phyloP scores from a whole-genome alignment of 2,329 filamentous ascomycete genomes.

The Fusarium humuli region DNA sequence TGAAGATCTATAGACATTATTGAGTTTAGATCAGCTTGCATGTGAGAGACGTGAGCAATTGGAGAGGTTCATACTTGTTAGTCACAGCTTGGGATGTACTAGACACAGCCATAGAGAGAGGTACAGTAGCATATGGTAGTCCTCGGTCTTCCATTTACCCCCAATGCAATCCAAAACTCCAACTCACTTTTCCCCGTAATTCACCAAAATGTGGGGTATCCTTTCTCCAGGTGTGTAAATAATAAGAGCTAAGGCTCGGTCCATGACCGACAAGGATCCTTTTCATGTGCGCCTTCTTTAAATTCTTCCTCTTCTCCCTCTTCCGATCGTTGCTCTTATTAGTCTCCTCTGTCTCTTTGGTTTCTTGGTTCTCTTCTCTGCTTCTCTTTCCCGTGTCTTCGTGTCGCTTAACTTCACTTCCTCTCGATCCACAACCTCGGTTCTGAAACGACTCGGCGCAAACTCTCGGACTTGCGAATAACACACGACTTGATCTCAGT shows the following conservation, averaged over 20 bases:
- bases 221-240: constrained; percentile 37
- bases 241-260: constrained; percentile 26
- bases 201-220: constrained; percentile 33
- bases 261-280: constrained; percentile 25
- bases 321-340: constrained; percentile 14
- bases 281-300: constrained; percentile 30
- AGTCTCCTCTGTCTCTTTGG: background rate
- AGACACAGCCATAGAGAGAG: background rate
- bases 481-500: background rate
- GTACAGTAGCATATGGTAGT: too few species aligned
- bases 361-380: background rate
- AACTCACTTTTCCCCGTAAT: constrained; percentile 27
- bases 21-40: constrained; percentile 1
- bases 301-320: constrained; percentile 22
- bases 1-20: background rate
- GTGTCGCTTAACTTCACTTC: background rate
- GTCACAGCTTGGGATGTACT: background rate
- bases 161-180: constrained; percentile 24
- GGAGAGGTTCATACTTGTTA: background rate
- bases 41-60: constrained; percentile 23
- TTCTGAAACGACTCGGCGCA: constrained; percentile 28
- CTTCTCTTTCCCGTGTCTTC: background rate
- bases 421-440: constrained; percentile 37
- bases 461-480: constrained; percentile 3
- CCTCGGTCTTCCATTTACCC: constrained; percentile 24